Evolutionary conservation across 2,329 filamentous ascomycete species (phyloP), one percentile per base, ranked within the genome.

Genomic region (Meredithiella fracta): DNA sequence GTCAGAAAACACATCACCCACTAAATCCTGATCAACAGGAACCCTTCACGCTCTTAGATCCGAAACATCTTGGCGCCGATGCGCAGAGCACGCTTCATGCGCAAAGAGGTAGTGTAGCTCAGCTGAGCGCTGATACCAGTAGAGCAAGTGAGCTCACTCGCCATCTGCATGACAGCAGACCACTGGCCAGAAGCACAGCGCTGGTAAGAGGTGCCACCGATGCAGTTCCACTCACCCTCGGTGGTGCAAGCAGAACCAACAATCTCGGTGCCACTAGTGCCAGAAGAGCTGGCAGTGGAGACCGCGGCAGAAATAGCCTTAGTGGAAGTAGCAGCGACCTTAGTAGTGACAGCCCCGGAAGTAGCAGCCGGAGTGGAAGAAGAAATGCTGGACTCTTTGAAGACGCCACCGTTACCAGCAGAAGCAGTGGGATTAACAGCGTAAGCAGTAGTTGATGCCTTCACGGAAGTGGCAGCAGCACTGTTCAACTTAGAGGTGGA

Each of bases 181-280:
- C 77, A 80, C 0, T 60, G 38, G 7, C 77, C 76, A 1, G 70
- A 72, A 6, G 70, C 77, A 58, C 77, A 80, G 51, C 74, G 75
- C 64, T 79, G 76, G 71, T 71, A 80, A 0, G 70, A 69, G 1
- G 63, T 67, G 14, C 75, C 74, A 0, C 63, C 67, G 5, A 78
- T 66, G 60, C 77, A 80, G 68, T 78, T 78, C 72, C 73, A 80
- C 9, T 64, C 63, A 1, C 76, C 77, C 49, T 78, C 74, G 1
- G 60, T 50, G 6, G 69, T 61, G 65, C 76, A 79, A 0, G 72
- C 66, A 17, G 70, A 64, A 38, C 75, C 75, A 4, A 65, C 66
- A 1, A 72, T 61, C 23, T 64, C 54, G 1, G 60, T 60, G 11
- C 29, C 29, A 11, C 29, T 9, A 2, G 65, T 59, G 25, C 62